Conservation (phyloP, 352 stramenopile genomes). For the Globisporangium nodosum region DNA sequence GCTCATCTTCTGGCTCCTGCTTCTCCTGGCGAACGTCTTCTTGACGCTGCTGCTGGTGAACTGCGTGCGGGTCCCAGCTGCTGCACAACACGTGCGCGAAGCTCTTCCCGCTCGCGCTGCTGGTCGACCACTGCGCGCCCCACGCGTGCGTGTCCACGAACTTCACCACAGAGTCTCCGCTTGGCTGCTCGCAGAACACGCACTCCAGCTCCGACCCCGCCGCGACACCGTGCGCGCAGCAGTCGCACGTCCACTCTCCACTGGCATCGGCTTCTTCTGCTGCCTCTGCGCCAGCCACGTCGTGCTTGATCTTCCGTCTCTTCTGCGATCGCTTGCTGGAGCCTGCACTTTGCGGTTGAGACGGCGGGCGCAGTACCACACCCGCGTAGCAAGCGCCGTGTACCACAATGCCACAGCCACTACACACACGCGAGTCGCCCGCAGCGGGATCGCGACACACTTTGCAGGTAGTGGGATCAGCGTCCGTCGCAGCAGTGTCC, state of each 20-base stretch:
- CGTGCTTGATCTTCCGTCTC: neutral
- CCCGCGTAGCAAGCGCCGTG: slow-evolving; percentile 32
- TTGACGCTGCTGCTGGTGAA: slow-evolving; percentile 5
- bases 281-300: neutral
- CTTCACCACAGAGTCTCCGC: slow-evolving; percentile 18
- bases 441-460: neutral
- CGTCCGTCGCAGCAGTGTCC: neutral
- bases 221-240: slow-evolving; percentile 22
- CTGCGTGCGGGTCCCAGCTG: slow-evolving; percentile 36
- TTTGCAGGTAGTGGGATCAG: neutral
- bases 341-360: neutral
- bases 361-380: neutral
- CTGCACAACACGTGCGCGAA: slow-evolving; percentile 46
- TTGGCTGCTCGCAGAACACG: slow-evolving; percentile 35
- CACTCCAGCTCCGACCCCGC: slow-evolving; percentile 15
- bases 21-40: slow-evolving; percentile 3
- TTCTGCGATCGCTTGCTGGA: neutral
- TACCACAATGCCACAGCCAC: slow-evolving; percentile 23
- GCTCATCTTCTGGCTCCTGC: neutral
- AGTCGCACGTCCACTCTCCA: slow-evolving; percentile 37
- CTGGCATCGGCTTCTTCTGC: neutral
- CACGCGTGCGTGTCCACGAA: slow-evolving; percentile 19
- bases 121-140: neutral
- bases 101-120: neutral
- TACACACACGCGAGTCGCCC: slow-evolving; percentile 23